Evolutionary conservation across 345 rosid species (phyloP).

Genomic region (Sisymbrium irio): DNA sequence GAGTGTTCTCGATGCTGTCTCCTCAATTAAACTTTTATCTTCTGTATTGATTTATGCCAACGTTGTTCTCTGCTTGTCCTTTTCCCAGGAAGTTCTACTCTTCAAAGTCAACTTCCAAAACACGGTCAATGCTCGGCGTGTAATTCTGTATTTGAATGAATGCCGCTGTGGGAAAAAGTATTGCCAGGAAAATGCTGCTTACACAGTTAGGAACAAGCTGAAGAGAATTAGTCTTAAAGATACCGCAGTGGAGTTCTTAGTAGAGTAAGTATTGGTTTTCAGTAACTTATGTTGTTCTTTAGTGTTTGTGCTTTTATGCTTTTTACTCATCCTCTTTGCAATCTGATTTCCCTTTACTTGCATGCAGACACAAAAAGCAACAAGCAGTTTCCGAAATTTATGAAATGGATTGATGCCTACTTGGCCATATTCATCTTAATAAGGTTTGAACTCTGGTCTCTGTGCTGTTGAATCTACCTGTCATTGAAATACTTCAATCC

Average conservation of each 20-base stretch:
- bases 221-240: constrained; percentile 80
- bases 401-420: constrained; percentile 55
- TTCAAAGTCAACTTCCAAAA: constrained; percentile 78
- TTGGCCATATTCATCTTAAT: constrained; percentile 76
- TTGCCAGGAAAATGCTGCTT: constrained; percentile 81
- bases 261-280: constrained; percentile 60
- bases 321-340: constrained; percentile 9
- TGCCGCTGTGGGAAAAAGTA: constrained; percentile 72
- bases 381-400: constrained; percentile 40
- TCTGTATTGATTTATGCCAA: constrained; percentile 5
- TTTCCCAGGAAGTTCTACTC: constrained; percentile 79
- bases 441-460: constrained; percentile 48
- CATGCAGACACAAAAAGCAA: constrained; percentile 55
- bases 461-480: constrained; percentile 12
- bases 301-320: background rate
- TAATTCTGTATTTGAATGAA: constrained; percentile 61
- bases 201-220: constrained; percentile 65
- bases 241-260: constrained; percentile 54
- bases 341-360: constrained; percentile 17
- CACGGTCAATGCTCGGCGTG: constrained; percentile 61
- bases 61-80: constrained; percentile 15
- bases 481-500: background rate
- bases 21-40: background rate
- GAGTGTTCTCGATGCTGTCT: constrained; percentile 1
- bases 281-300: constrained; percentile 4